phyloP scores from a whole-genome alignment of 2,329 filamentous ascomycete genomes.

The Colletotrichum salicis region DNA sequence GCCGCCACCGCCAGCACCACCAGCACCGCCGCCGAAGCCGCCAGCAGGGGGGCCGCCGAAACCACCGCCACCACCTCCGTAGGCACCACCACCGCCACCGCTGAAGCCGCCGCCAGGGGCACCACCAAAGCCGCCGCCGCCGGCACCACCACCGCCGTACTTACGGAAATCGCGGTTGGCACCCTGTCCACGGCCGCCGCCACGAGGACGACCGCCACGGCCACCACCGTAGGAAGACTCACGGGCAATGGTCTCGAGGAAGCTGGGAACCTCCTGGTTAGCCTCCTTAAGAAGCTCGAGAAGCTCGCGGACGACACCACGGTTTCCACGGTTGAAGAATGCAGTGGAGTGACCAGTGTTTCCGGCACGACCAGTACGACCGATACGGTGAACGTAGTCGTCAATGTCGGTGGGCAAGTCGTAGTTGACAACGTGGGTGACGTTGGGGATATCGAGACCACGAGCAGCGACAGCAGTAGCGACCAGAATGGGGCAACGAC shows the following conservation, averaged over 20 bases:
- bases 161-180: slow-evolving; percentile 93
- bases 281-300: slow-evolving; percentile 99
- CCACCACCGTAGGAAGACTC: slow-evolving; percentile 88
- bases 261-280: slow-evolving; percentile 93
- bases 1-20: slow-evolving; percentile 48
- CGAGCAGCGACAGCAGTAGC: slow-evolving; percentile 94
- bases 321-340: slow-evolving; percentile 99
- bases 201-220: slow-evolving; percentile 73
- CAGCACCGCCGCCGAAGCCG: slow-evolving; percentile 54
- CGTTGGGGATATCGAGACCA: slow-evolving; percentile 94
- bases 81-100: slow-evolving; percentile 52
- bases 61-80: slow-evolving; percentile 61
- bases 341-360: slow-evolving; percentile 98
- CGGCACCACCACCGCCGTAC: slow-evolving; percentile 68
- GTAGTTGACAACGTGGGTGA: slow-evolving; percentile 98
- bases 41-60: slow-evolving; percentile 58
- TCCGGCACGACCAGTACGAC: slow-evolving; percentile 99
- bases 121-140: slow-evolving; percentile 55
- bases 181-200: slow-evolving; percentile 76
- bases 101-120: slow-evolving; percentile 52
- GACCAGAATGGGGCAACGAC: slow-evolving; percentile 93
- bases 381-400: slow-evolving; percentile 98
- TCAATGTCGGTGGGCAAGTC: slow-evolving; percentile 99
- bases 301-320: slow-evolving; percentile 94
- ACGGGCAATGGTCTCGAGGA: slow-evolving; percentile 97